Conservation (phyloP, 164 flowering plant genomes). For the Aristolochia fimbriata region DNA sequence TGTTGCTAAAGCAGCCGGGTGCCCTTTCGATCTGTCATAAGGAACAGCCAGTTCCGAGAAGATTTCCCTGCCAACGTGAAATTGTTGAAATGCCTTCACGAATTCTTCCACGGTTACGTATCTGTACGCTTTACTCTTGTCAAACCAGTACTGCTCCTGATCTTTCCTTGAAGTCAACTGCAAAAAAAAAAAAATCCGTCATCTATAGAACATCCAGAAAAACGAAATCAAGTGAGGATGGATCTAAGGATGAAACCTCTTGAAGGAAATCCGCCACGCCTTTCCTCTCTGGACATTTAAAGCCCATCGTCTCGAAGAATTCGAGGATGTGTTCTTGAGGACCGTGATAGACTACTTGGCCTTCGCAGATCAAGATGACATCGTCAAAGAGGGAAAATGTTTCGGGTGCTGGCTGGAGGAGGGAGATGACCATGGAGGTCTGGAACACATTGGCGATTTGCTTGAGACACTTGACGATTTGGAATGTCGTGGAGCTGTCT, state of each 20-base stretch:
- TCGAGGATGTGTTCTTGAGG: constrained; percentile 24
- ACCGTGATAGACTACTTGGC: constrained; percentile 31
- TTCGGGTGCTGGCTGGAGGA: constrained; percentile 49
- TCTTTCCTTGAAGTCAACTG: constrained; percentile 40
- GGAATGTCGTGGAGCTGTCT: constrained; percentile 37
- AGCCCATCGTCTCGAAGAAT: constrained; percentile 29
- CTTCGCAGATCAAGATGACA: constrained; percentile 30
- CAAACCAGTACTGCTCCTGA: constrained; percentile 39
- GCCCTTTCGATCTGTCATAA: constrained; percentile 24
- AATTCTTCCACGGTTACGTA: constrained; percentile 26
- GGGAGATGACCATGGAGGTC: constrained; percentile 25
- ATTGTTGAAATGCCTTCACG: constrained; percentile 23
- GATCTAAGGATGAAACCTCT: constrained; percentile 20
- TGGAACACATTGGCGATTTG: constrained; percentile 22
- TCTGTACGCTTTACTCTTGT: constrained; percentile 18
- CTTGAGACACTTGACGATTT: constrained; percentile 25
- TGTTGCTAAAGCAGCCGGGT: constrained; percentile 39
- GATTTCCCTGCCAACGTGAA: constrained; percentile 26
- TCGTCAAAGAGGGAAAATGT: constrained; percentile 40
- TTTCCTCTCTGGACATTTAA: constrained; percentile 33
- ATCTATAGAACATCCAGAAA: not conserved
- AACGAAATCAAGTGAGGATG: not conserved
- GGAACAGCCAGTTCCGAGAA: constrained; percentile 15
- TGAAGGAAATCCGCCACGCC: constrained; percentile 37
- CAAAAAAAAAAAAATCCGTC: not conserved